Percentiles rank a stretch among this genome's conserved stretches.
Evolutionary conservation across 73 alveolate genomes (phyloP).

Genomic region (Tetrahymena malaccensis): DNA sequence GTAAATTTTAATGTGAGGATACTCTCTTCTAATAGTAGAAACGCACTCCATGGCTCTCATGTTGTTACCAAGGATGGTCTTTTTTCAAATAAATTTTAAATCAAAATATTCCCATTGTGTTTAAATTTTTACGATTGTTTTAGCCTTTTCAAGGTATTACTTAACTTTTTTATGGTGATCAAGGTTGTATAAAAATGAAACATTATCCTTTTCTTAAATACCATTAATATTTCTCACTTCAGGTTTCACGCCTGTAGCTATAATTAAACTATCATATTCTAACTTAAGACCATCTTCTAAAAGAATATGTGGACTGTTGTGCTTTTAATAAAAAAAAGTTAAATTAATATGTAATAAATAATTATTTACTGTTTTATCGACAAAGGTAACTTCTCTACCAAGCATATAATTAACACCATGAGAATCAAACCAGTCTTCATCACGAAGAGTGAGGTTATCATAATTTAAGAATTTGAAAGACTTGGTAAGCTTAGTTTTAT

Average conservation of each 20-base stretch:
- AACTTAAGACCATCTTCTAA: constrained; percentile 23
- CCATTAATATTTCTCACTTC: constrained; percentile 23
- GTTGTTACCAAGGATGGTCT: constrained; percentile 35
- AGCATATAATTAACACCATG: constrained; percentile 9
- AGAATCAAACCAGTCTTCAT: constrained; percentile 14
- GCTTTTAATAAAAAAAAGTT: background rate
- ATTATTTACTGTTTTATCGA: background rate
- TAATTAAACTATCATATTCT: constrained; percentile 23
- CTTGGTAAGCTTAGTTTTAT: constrained; percentile 11
- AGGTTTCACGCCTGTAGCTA: constrained; percentile 25
- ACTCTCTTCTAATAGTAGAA: constrained; percentile 31
- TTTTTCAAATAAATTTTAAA: background rate
- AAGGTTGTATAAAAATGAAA: background rate
- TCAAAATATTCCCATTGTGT: background rate
- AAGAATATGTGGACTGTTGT: constrained; percentile 12
- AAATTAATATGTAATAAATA: background rate
- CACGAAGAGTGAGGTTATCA: constrained; percentile 18
- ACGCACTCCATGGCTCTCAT: constrained; percentile 18
- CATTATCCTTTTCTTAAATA: background rate
- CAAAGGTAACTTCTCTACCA: constrained; percentile 11
- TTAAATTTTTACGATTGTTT: constrained; percentile 2
- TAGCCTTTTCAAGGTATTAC: constrained; percentile 7
- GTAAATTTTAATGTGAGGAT: constrained; percentile 23
- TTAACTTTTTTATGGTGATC: constrained; percentile 12
- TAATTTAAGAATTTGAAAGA: constrained; percentile 7